Percentiles rank a stretch among this genome's conserved stretches.
These are phyloP conservation scores for Collariella sp. DNA, from an alignment of 495 filamentous ascomycete genomes.

Conservation along the genomic window DNA sequence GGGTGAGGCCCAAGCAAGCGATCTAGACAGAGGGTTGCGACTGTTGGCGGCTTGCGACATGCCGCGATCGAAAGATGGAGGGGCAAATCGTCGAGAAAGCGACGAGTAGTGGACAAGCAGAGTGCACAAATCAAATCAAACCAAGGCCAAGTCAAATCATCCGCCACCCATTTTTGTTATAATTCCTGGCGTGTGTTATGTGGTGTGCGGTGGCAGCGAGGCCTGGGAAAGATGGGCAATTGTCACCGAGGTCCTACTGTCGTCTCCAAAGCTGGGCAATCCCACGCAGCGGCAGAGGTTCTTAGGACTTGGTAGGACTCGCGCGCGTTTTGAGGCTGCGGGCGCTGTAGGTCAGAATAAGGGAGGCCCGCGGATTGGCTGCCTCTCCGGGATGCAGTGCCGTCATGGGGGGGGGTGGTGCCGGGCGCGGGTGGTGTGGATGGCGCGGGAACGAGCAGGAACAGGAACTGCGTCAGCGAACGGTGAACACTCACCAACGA, in stretches of 20 bases:
- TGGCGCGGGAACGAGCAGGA: neutral
- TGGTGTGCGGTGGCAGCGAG: constrained; percentile 8
- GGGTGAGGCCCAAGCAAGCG: neutral
- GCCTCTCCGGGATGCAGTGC: constrained; percentile 14
- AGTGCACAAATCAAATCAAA: constrained; percentile 8
- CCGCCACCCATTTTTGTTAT: constrained; percentile 34
- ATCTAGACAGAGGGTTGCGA: neutral
- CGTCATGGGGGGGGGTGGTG: neutral
- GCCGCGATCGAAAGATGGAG: neutral
- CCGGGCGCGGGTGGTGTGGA: neutral
- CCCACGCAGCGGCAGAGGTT: constrained; percentile 1
- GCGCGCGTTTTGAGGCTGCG: constrained; percentile 4
- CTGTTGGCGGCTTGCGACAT: neutral
- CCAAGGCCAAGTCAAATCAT: constrained; percentile 15
- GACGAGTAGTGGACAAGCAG: constrained; percentile 12
- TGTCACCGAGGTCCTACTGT: constrained; percentile 22
- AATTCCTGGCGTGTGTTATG: constrained; percentile 2
- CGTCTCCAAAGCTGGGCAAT: neutral
- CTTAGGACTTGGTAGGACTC: constrained; percentile 23
- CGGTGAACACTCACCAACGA: too few species aligned
- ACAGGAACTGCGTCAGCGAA: neutral
- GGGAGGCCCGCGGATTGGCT: constrained; percentile 19
- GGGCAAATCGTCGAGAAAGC: neutral
- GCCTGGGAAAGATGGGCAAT: constrained; percentile 6
- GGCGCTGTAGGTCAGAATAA: constrained; percentile 12